Base-by-base conservation (phyloP, 2,329 filamentous ascomycete genomes). In the Fusarium solani-melongenae region DNA sequence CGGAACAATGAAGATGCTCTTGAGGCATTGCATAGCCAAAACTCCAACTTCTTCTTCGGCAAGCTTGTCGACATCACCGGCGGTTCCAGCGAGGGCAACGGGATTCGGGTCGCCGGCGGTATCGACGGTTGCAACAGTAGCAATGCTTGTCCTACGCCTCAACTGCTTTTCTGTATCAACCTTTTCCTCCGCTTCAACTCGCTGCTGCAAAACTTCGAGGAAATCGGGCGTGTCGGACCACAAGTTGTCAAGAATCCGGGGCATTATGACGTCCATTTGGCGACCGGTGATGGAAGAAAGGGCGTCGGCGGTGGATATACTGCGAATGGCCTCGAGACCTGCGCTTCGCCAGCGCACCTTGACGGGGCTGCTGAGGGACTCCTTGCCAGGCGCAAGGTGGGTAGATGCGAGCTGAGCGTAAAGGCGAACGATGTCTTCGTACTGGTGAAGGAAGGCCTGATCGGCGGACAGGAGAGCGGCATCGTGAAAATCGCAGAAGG, bases 31-130 rank as follows among this genome's bases (percentile, higher is more conserved):
- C 76, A 98, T 87, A 6, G 96, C 96, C 71, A 97, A 86, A 9
- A 97, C 87, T 31, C 93, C 93, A 17, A 95, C 94, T 79, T 97
- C 93, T 83, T 98, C 92, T 82, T 98, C 95, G 2, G 94, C 95
- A 69, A 96, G 85, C 81, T 92, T 94, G 82, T 98, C 96, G 29
- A 94, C 94, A 79, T 98, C 96, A 27, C 92, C 92, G 1, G 94
- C 93, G 0, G 94, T 94, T 63, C 92, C 94, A 1, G 93, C 90
- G n/a, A 94, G 89, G 27, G 93, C 93, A 49, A 93, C 88, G 6
- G 89, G 88, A 70, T 93, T 93, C 7, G 91, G 88, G 46, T 92
- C 90, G 58, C 86, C 86, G 1, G 83, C 83, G 1, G 93, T 93
- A 27, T 92, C 90, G 64, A 83, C 84, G 0, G 91, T 91, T 55